A percentile compares a stretch with the other conserved stretches of the same genome.
Evolutionary conservation across 305 asterid genomes (phyloP).

Genomic region (Plantago rigida): DNA sequence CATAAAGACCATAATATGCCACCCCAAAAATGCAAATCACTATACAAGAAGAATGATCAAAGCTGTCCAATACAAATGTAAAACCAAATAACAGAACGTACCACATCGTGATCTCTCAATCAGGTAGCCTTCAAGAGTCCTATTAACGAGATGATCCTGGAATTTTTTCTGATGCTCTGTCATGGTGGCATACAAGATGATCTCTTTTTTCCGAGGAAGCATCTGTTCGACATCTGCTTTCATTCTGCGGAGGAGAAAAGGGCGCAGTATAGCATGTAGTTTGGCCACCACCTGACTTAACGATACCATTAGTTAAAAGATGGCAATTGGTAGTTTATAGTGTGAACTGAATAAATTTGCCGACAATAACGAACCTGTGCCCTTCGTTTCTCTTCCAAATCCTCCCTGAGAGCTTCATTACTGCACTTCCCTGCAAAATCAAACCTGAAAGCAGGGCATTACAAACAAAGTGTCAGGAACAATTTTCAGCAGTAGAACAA

Average conservation of each 20-base stretch:
- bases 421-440: constrained; percentile 76
- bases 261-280: constrained; percentile 86
- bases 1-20: too few relatives aligned
- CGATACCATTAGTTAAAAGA: constrained; percentile 15
- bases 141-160: constrained; percentile 77
- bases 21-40: too few relatives aligned
- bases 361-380: constrained; percentile 48
- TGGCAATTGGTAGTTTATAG: constrained; percentile 9
- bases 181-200: constrained; percentile 72
- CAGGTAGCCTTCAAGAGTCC: constrained; percentile 65
- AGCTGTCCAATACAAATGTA: background rate
- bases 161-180: constrained; percentile 73
- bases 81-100: constrained; percentile 23
- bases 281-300: constrained; percentile 74
- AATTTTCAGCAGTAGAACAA: background rate
- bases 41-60: background rate
- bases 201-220: constrained; percentile 93
- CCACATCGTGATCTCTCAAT: constrained; percentile 40
- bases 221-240: constrained; percentile 75
- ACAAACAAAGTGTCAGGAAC: constrained; percentile 18
- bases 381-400: constrained; percentile 72
- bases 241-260: constrained; percentile 88
- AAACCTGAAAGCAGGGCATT: constrained; percentile 51
- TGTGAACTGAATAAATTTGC: constrained; percentile 9
- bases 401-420: constrained; percentile 59